Conservation (phyloP, 1,284 basidiomycete species). For the Ustilago trichophora region DNA sequence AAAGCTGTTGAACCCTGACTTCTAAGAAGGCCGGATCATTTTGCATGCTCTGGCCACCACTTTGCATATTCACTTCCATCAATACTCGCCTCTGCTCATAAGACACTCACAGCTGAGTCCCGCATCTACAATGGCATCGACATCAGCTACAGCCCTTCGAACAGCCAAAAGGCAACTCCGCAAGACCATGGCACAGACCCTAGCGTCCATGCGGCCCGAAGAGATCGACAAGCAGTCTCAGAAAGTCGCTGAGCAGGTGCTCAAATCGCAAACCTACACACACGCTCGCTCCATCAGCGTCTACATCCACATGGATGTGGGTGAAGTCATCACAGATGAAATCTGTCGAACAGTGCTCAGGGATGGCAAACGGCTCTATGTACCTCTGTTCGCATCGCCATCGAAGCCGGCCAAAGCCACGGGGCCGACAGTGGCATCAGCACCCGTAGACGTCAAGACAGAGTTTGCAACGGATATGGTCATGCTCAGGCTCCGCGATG, state of each 20-base stretch:
- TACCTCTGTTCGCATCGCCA: slow-evolving; percentile 66
- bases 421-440: slow-evolving; percentile 27
- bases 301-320: slow-evolving; percentile 66
- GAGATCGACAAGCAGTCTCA: slow-evolving; percentile 25
- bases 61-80: too few species aligned
- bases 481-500: slow-evolving; percentile 65
- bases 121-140: too few species aligned
- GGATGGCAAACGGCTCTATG: slow-evolving; percentile 65
- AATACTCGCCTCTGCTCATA: too few species aligned
- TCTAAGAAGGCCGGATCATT: too few species aligned
- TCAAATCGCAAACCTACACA: slow-evolving; percentile 60
- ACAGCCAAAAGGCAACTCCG: slow-evolving; percentile 61
- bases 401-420: slow-evolving; percentile 29
- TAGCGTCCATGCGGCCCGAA: slow-evolving; percentile 35
- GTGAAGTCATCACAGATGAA: slow-evolving; percentile 66
- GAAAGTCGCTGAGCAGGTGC: slow-evolving; percentile 53
- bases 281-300: slow-evolving; percentile 60
- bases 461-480: slow-evolving; percentile 65
- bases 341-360: slow-evolving; percentile 64
- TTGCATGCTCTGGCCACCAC: too few species aligned
- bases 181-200: slow-evolving; percentile 45
- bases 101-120: too few species aligned
- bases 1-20: slow-evolving; percentile 8
- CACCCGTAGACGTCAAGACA: slow-evolving; percentile 14
- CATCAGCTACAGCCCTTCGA: slow-evolving; percentile 12